Percentiles rank a stretch among this genome's conserved stretches.
These are phyloP conservation scores for Cyberlindnera bimundalis DNA, from an alignment of 805 yeast genomes.

Conservation along the genomic window DNA sequence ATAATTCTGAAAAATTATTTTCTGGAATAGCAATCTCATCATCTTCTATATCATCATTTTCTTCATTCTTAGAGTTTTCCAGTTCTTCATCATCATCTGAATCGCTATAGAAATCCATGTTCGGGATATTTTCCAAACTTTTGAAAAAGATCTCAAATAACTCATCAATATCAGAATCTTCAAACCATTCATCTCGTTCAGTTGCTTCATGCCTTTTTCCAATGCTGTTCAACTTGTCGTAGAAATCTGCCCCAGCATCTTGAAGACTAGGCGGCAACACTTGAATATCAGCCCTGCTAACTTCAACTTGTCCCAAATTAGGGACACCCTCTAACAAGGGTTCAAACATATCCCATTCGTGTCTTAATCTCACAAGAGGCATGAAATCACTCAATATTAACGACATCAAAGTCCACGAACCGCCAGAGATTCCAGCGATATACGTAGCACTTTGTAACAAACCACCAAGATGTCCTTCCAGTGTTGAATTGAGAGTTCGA, in stretches of 20 bases:
- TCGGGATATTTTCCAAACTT: conserved; percentile 17
- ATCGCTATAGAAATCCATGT: conserved; percentile 10
- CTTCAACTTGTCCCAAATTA: conserved; percentile 41
- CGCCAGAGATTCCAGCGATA: conserved; percentile 78
- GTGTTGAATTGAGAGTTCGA: conserved; percentile 54
- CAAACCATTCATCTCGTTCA: conserved; percentile 10
- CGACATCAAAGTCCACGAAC: conserved; percentile 63
- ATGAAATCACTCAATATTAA: conserved; percentile 36
- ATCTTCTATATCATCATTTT: background rate
- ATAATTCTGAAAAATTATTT: too few relatives aligned
- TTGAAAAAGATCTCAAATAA: conserved; percentile 25
- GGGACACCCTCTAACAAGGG: conserved; percentile 58
- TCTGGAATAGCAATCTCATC: background rate
- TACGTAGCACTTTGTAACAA: conserved; percentile 68
- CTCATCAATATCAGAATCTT: conserved; percentile 8
- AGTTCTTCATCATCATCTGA: background rate
- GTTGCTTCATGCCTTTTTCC: too few relatives aligned
- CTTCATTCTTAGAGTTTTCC: background rate
- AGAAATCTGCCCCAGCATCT: conserved; percentile 24
- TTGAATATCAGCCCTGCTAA: conserved; percentile 27
- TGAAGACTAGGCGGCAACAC: conserved; percentile 22
- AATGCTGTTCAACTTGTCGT: conserved; percentile 21
- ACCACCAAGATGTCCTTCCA: conserved; percentile 63
- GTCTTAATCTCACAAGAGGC: conserved; percentile 34
- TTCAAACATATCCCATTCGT: conserved; percentile 41